Conservation (phyloP, 768 basidiomycete species). For the Kwoniella shandongensis region DNA sequence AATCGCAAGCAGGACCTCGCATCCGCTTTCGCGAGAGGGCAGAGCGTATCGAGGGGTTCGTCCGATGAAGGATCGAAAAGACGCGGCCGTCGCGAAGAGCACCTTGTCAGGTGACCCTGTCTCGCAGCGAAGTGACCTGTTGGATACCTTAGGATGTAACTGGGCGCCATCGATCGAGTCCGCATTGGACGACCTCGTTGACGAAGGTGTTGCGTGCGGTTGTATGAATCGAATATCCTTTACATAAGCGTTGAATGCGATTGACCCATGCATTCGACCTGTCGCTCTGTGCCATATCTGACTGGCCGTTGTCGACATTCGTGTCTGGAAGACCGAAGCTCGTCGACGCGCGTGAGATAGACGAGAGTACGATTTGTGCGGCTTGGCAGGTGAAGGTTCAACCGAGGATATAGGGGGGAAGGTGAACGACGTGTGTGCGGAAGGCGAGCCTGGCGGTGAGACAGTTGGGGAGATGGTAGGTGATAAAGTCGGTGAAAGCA, state of each 20-base stretch:
- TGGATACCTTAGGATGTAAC: too few species aligned
- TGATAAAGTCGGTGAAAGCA: constrained; percentile 5
- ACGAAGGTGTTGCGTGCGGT: constrained; percentile 6
- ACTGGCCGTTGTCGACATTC: constrained; percentile 27
- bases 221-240: constrained; percentile 21
- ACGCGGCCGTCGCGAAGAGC: not conserved
- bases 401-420: not conserved
- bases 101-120: too few species aligned
- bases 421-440: constrained; percentile 5
- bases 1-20: constrained; percentile 20
- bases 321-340: constrained; percentile 22
- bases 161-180: not conserved
- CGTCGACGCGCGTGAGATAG: constrained; percentile 22
- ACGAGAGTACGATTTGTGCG: constrained; percentile 6
- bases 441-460: constrained; percentile 13
- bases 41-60: constrained; percentile 9
- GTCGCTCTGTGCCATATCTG: constrained; percentile 34
- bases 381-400: not conserved
- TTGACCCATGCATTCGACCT: constrained; percentile 35
- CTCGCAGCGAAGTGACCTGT: too few species aligned
- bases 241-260: constrained; percentile 22
- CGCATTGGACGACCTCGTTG: not conserved
- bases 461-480: constrained; percentile 6
- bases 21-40: constrained; percentile 14
- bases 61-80: constrained; percentile 7